These are phyloP conservation scores for Epichloe hybrida DNA, from an alignment of 2,329 filamentous ascomycete species.

Conservation along the genomic window DNA sequence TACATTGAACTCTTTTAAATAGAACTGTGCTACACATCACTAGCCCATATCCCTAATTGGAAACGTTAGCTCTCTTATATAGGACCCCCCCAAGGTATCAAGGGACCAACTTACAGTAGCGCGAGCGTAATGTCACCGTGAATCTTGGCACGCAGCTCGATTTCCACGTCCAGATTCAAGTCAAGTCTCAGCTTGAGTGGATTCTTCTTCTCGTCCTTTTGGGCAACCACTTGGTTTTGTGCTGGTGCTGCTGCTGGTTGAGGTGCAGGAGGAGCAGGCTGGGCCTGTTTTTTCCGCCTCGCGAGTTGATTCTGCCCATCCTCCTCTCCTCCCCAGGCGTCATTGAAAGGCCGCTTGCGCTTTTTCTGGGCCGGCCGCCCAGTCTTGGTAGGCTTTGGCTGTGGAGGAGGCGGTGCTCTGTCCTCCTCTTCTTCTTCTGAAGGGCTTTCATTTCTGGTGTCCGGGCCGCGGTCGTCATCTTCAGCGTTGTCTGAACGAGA, in stretches of 20 bases:
- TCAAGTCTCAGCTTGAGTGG: slow-evolving; percentile 56
- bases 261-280: not conserved
- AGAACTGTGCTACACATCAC: not conserved
- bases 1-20: not conserved
- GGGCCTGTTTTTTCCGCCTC: slow-evolving; percentile 15
- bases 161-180: slow-evolving; percentile 66
- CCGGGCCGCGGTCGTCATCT: slow-evolving; percentile 5
- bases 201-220: slow-evolving; percentile 31
- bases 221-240: slow-evolving; percentile 13
- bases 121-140: slow-evolving; percentile 63
- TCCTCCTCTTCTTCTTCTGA: slow-evolving; percentile 10
- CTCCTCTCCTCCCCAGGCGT: slow-evolving; percentile 5
- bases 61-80: not conserved
- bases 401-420: not conserved
- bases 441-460: slow-evolving; percentile 3
- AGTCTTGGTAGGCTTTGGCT: slow-evolving; percentile 1
- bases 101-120: slow-evolving; percentile 45
- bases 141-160: slow-evolving; percentile 67
- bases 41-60: slow-evolving; percentile 1
- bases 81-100: not conserved
- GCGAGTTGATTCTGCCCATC: slow-evolving; percentile 10
- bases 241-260: slow-evolving; percentile 9
- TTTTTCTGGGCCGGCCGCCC: slow-evolving; percentile 1
- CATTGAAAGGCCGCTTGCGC: slow-evolving; percentile 1
- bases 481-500: slow-evolving; percentile 6